These are phyloP conservation scores for Lomentospora prolificans DNA, from an alignment of 2,329 filamentous ascomycete genomes.

Conservation along the genomic window DNA sequence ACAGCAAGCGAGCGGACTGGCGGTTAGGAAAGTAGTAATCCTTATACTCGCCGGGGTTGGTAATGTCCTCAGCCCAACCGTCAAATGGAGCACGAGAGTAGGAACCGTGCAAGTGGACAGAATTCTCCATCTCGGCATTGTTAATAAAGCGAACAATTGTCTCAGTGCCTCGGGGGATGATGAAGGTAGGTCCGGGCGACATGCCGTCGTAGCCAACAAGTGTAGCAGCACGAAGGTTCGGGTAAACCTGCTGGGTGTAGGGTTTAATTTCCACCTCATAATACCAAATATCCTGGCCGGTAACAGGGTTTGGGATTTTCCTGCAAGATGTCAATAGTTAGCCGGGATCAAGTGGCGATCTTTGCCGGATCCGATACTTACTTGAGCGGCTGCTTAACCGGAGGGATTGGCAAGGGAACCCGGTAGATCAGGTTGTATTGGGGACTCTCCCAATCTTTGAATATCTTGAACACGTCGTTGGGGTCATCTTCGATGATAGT, in stretches of 20 bases:
- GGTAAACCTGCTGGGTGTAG: constrained; percentile 26
- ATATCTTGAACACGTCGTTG: neutral
- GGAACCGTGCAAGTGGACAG: constrained; percentile 46
- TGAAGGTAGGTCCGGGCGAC: constrained; percentile 42
- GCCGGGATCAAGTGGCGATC: neutral
- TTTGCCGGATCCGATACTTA: constrained; percentile 18
- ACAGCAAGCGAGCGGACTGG: constrained; percentile 39
- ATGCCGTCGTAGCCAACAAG: constrained; percentile 43
- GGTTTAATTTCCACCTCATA: constrained; percentile 24
- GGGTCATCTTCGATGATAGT: constrained; percentile 2
- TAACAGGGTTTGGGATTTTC: constrained; percentile 24
- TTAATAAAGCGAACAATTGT: constrained; percentile 45
- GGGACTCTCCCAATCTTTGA: constrained; percentile 12
- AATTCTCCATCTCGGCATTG: constrained; percentile 29
- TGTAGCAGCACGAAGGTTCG: constrained; percentile 20
- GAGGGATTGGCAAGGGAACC: constrained; percentile 31
- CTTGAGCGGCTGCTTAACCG: constrained; percentile 29
- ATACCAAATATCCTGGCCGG: constrained; percentile 24
- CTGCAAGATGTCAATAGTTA: constrained; percentile 11
- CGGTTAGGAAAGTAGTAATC: constrained; percentile 54
- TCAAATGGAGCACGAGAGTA: constrained; percentile 31
- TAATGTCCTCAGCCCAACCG: constrained; percentile 45
- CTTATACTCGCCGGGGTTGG: constrained; percentile 42
- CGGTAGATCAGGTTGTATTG: constrained; percentile 11
- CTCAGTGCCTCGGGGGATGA: constrained; percentile 37